Evolutionary conservation across 345 rosid species (phyloP), one percentile per base, ranked within the genome.

Genomic region (Viola odorata): DNA sequence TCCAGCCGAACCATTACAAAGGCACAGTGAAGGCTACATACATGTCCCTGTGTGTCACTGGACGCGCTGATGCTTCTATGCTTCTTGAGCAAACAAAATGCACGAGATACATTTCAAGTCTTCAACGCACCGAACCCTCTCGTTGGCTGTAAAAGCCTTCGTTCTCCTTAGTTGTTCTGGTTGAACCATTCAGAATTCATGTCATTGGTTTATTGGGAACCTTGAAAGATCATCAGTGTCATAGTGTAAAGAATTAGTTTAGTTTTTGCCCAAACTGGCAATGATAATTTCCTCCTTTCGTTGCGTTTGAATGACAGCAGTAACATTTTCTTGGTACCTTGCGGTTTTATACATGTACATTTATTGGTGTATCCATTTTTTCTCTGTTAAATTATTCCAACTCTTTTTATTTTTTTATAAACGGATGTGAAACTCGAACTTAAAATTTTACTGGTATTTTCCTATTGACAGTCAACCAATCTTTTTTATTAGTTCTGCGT

Each of bases 1-100:
- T 86, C 99, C 0, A 85, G 87, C 70, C 89, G 96, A 48, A 51
- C 70, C 58, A 7, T 71, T 13, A 57, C 70, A 1, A 65, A 71
- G 47, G 62, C 41, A 8, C 41, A 45, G 12, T 71, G 65, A 70
- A 64, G 50, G 41, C 5, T 40, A 17, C 37, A n/a, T 12, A 41
- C n/a, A 49, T 23, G 14, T n/a, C n/a, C 8, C 42, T 58, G 10
- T 50, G 8, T 13, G 3, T n/a, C 45, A 32, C 36, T 36, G 50
- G 56, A 50, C 40, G 49, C 32, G 37, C 37, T 53, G 7, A 50
- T 14, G 48, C 14, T 44, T 42, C 51, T 40, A 15, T 66, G 36
- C 42, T 42, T 32, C 52, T 51, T 7, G 59, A 50, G 45, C 12
- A 41, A 5, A 8, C 54, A 47, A 32, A 13, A 49, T 4, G 12